These are phyloP conservation scores for Magnusiomyces clavatus DNA, from an alignment of 1,139 yeast genomes.

Conservation along the genomic window DNA sequence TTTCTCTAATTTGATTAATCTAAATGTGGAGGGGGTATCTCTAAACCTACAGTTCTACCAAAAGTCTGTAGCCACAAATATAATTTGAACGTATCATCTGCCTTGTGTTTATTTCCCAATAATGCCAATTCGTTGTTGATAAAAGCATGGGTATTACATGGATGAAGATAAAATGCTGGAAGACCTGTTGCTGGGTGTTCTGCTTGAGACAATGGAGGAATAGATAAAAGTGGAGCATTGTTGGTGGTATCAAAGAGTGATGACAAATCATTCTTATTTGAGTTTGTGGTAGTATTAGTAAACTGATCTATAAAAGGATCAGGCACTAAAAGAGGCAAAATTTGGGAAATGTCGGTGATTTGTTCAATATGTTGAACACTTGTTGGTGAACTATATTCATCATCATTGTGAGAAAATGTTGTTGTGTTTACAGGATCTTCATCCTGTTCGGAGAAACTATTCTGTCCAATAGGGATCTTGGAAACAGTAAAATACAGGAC, in stretches of 20 bases:
- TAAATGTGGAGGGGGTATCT: background rate
- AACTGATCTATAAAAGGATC: too few species aligned
- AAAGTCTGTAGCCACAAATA: constrained; percentile 24
- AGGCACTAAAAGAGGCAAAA: too few species aligned
- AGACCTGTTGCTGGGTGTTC: constrained; percentile 30
- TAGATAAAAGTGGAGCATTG: background rate
- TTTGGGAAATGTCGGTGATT: too few species aligned
- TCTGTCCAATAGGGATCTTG: background rate
- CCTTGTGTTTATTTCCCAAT: background rate
- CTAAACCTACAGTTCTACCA: constrained; percentile 19
- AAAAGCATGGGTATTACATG: constrained; percentile 31
- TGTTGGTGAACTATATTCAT: too few species aligned
- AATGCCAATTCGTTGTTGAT: constrained; percentile 11
- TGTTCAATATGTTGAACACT: too few species aligned
- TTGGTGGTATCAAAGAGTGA: background rate
- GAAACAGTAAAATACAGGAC: constrained; percentile 1
- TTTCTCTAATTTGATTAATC: too few species aligned
- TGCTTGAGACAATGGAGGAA: constrained; percentile 23
- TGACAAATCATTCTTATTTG: too few species aligned
- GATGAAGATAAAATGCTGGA: constrained; percentile 33
- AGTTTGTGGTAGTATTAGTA: too few species aligned
- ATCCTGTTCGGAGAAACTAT: background rate
- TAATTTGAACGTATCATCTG: background rate
- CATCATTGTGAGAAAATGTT: background rate
- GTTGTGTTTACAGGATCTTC: background rate